Percentiles rank a stretch among this genome's conserved stretches.
These are phyloP conservation scores for Phytophthora tubulina DNA, from an alignment of 352 stramenopile species.

Conservation along the genomic window DNA sequence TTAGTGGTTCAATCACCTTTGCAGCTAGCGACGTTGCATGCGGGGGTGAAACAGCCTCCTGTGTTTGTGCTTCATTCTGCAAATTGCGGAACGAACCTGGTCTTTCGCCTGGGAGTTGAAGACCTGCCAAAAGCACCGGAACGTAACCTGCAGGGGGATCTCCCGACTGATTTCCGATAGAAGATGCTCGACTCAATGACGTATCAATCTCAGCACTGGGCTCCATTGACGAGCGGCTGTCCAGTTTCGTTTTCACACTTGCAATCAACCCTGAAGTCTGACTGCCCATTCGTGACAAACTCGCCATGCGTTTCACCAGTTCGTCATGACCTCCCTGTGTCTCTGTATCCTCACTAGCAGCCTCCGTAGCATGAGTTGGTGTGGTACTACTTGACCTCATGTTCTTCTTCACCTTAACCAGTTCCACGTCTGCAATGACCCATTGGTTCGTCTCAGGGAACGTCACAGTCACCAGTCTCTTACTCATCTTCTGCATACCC, in stretches of 20 bases:
- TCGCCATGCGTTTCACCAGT: constrained; percentile 78
- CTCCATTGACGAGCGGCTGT: constrained; percentile 33
- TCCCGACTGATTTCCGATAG: constrained; percentile 24
- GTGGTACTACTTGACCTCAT: constrained; percentile 29
- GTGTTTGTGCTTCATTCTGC: constrained; percentile 20
- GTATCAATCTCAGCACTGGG: constrained; percentile 13
- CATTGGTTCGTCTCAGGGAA: constrained; percentile 59
- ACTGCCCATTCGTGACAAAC: constrained; percentile 69
- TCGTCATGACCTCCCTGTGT: constrained; percentile 53
- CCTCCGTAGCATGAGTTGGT: neutral
- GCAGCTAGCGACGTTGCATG: constrained; percentile 43
- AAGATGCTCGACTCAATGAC: constrained; percentile 25
- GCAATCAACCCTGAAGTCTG: constrained; percentile 65
- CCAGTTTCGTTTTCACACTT: constrained; percentile 54
- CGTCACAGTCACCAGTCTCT: constrained; percentile 64
- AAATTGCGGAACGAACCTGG: constrained; percentile 38
- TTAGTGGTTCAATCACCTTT: constrained; percentile 53
- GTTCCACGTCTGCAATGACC: constrained; percentile 73
- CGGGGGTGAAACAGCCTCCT: constrained; percentile 8
- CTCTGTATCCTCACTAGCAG: constrained; percentile 21
- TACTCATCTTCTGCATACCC: constrained; percentile 72
- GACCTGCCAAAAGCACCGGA: constrained; percentile 57
- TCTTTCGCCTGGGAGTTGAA: constrained; percentile 49
- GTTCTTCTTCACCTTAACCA: constrained; percentile 84
- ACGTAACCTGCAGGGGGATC: constrained; percentile 54